Percentiles rank a stretch among this genome's conserved stretches.
Conservation (phyloP, 78 protist species). For the Dictyostelium brefeldianum region DNA sequence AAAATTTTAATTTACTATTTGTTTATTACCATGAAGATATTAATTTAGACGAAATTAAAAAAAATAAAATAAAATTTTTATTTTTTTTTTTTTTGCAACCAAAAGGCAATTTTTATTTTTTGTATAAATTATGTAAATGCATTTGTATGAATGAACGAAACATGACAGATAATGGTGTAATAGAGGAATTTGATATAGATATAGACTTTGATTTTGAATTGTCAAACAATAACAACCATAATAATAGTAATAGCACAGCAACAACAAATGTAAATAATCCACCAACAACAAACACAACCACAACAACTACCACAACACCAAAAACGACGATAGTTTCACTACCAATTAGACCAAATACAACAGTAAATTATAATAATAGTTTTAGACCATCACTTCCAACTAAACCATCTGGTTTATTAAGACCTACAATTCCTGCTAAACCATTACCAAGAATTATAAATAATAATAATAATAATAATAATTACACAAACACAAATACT, state of each 20-base stretch:
- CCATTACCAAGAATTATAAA: neutral
- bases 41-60: too few relatives aligned
- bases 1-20: too few relatives aligned
- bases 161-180: neutral
- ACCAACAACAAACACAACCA: neutral
- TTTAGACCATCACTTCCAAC: neutral
- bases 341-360: neutral
- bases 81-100: too few relatives aligned
- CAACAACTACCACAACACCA: neutral
- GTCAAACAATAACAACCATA: neutral
- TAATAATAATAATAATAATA: neutral
- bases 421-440: neutral
- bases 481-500: neutral
- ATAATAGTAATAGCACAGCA: neutral
- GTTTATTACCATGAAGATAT: too few relatives aligned
- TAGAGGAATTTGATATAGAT: conserved; percentile 34
- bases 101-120: too few relatives aligned
- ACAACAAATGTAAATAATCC: neutral
- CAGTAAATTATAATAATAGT: neutral
- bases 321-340: neutral
- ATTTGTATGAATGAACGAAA: too few relatives aligned
- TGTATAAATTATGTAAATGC: too few relatives aligned
- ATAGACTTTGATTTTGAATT: neutral
- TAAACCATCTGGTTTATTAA: neutral
- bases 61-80: too few relatives aligned